Conservation (phyloP, 1,139 yeast species). For the Ogataea hybrid region DNA sequence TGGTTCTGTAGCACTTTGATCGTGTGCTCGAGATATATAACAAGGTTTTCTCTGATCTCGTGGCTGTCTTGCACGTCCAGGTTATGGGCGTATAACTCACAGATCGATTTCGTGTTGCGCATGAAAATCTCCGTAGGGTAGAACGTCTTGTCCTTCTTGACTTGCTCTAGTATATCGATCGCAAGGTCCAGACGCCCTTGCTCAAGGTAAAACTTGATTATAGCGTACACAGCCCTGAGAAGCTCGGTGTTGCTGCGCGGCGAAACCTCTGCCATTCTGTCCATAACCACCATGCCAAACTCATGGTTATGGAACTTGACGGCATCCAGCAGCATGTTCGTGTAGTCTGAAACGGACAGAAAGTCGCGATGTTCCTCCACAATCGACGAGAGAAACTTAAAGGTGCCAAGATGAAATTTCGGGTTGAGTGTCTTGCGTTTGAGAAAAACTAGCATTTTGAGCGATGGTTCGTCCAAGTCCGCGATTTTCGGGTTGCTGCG, state of each 20-base stretch:
- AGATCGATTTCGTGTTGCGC: constrained; percentile 4
- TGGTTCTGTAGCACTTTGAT: constrained; percentile 1
- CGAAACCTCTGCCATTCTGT: constrained; percentile 6
- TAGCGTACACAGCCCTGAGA: constrained; percentile 20
- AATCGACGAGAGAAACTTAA: constrained; percentile 7
- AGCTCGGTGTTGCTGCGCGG: constrained; percentile 19
- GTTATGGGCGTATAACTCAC: constrained; percentile 1
- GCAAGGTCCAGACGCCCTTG: constrained; percentile 18
- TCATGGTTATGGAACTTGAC: constrained; percentile 10
- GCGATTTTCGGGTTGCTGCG: constrained; percentile 15
- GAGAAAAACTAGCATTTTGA: constrained; percentile 23
- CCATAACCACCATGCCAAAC: constrained; percentile 8
- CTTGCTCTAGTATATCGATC: constrained; percentile 20
- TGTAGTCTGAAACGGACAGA: constrained; percentile 6
- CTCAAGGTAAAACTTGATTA: constrained; percentile 20
- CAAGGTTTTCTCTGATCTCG: neutral
- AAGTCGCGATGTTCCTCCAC: constrained; percentile 1
- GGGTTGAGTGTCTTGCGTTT: constrained; percentile 18
- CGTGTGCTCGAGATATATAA: neutral
- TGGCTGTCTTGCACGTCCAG: neutral
- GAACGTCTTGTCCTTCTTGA: constrained; percentile 19
- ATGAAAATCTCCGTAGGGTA: constrained; percentile 20
- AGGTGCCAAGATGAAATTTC: constrained; percentile 7
- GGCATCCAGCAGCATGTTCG: constrained; percentile 11
- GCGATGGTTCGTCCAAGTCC: constrained; percentile 9